Percentiles rank a stretch among this genome's conserved stretches.
Conservation (phyloP, 805 yeast genomes). For the Wickerhamomyces queroliae region DNA sequence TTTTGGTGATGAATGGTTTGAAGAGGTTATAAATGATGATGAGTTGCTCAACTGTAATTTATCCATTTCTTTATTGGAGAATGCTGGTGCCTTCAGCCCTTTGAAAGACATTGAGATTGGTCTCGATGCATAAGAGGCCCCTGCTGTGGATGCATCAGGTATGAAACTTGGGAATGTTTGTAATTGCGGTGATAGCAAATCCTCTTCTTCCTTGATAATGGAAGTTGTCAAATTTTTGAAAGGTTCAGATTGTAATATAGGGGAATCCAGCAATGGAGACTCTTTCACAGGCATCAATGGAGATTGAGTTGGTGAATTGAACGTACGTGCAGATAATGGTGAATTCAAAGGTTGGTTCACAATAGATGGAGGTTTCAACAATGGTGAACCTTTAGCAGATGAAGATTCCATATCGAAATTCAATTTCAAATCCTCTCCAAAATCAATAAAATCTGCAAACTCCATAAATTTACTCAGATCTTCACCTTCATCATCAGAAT, state of each 20-base stretch:
- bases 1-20: conserved; percentile 22
- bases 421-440: conserved; percentile 36
- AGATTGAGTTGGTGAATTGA: conserved; percentile 6
- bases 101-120: conserved; percentile 48
- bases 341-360: conserved; percentile 1
- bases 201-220: conserved; percentile 1
- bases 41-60: conserved; percentile 24
- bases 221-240: conserved; percentile 6
- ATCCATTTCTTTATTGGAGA: conserved; percentile 30
- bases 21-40: conserved; percentile 32
- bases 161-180: conserved; percentile 7
- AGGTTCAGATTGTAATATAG: conserved; percentile 1
- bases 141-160: no score
- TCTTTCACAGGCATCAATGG: background rate
- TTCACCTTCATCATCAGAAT: conserved; percentile 23
- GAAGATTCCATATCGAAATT: conserved; percentile 22
- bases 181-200: conserved; percentile 14
- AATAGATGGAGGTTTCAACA: background rate
- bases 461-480: conserved; percentile 36
- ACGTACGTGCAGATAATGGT: conserved; percentile 1
- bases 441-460: conserved; percentile 39
- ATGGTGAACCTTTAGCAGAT: conserved; percentile 1
- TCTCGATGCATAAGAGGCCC: conserved; percentile 17
- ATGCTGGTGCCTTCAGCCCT: conserved; percentile 56
- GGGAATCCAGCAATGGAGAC: conserved; percentile 1